A percentile compares a stretch with the other conserved stretches of the same genome.
These are phyloP conservation scores for Pythium aphanidermatum DNA, from an alignment of 352 stramenopile species.

Conservation along the genomic window DNA sequence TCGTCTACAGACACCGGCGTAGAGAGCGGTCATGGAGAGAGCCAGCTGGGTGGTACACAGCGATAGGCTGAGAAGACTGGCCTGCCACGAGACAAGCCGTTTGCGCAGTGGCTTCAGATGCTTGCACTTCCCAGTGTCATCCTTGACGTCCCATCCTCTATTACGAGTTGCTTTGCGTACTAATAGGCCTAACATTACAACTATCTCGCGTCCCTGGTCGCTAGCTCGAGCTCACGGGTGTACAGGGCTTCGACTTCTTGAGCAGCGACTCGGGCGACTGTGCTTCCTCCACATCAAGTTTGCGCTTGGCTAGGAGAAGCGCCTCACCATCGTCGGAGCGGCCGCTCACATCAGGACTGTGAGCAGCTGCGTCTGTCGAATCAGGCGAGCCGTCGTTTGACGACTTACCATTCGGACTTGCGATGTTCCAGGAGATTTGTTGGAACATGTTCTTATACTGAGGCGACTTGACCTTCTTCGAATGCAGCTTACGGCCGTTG, in stretches of 20 bases:
- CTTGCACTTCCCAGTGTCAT: too few relatives aligned
- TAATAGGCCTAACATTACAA: conserved; percentile 18
- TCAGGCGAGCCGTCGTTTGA: conserved; percentile 17
- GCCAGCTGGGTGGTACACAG: too few relatives aligned
- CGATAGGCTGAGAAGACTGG: too few relatives aligned
- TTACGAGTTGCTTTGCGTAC: too few relatives aligned
- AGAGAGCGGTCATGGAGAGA: too few relatives aligned
- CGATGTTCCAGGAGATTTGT: conserved; percentile 64
- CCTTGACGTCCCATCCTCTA: too few relatives aligned
- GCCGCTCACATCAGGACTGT: conserved; percentile 16
- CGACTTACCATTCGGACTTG: background rate
- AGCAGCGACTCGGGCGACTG: conserved; percentile 49
- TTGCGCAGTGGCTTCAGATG: too few relatives aligned
- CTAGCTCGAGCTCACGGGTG: conserved; percentile 47
- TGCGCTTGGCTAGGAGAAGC: conserved; percentile 41
- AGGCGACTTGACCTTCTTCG: conserved; percentile 51
- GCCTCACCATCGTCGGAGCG: conserved; percentile 13
- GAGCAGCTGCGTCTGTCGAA: conserved; percentile 10
- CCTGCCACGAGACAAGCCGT: too few relatives aligned
- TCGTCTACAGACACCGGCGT: too few relatives aligned
- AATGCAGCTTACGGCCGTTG: conserved; percentile 26
- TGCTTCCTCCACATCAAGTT: conserved; percentile 50
- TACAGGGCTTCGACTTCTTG: conserved; percentile 69
- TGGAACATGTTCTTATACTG: conserved; percentile 77
- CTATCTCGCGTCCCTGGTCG: conserved; percentile 1